A percentile compares a stretch with the other conserved stretches of the same genome.
Conservation (phyloP, 306 rosid genomes). For the Casuarina glauca region DNA sequence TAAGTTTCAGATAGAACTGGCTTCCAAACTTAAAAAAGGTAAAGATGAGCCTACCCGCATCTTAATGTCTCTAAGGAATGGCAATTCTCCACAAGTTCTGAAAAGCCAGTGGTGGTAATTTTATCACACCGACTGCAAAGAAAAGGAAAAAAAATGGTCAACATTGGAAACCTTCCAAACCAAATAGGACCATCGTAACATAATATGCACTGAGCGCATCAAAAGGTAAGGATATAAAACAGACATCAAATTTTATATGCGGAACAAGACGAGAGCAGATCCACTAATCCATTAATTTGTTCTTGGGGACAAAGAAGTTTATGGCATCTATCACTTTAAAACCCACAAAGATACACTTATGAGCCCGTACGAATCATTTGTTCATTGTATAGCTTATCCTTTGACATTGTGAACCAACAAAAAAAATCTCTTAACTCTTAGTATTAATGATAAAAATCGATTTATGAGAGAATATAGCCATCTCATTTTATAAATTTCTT, state of each 20-base stretch:
- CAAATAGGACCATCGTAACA: constrained; percentile 25
- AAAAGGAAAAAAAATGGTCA: constrained; percentile 20
- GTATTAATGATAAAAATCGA: background rate
- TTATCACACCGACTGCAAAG: constrained; percentile 70
- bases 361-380: constrained; percentile 4
- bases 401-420: background rate
- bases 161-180: constrained; percentile 40
- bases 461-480: background rate
- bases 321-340: background rate
- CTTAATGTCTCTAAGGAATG: constrained; percentile 70
- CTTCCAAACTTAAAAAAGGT: background rate
- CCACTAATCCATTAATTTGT: constrained; percentile 8
- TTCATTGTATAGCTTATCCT: background rate
- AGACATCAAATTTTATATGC: background rate
- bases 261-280: background rate
- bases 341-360: constrained; percentile 7
- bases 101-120: constrained; percentile 65
- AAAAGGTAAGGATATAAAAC: background rate
- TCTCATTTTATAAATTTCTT: background rate
- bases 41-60: constrained; percentile 66
- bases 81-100: constrained; percentile 73
- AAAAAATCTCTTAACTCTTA: background rate
- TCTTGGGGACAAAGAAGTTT: background rate
- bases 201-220: constrained; percentile 7
- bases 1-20: background rate